Evolutionary conservation across 768 basidiomycete genomes (phyloP).

Genomic region (Pulveroboletus ravenelii): DNA sequence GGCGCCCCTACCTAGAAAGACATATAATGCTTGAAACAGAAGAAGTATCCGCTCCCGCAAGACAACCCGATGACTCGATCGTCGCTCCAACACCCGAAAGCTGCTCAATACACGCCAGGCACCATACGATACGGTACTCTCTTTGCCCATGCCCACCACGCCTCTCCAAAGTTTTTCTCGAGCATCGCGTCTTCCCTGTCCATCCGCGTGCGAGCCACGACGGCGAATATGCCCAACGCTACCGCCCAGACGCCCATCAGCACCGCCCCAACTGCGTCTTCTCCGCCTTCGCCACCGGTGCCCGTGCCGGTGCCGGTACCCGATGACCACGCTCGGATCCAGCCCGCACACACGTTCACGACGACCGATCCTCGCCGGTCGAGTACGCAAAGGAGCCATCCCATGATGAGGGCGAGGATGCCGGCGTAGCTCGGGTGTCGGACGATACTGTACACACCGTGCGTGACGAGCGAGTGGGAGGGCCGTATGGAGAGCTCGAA

Average conservation of each 20-base stretch:
- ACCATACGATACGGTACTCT: conserved; percentile 22
- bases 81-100: too few species aligned
- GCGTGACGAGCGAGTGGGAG: conserved; percentile 23
- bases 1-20: too few species aligned
- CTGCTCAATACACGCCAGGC: conserved; percentile 17
- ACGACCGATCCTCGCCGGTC: conserved; percentile 1
- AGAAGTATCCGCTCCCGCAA: too few species aligned
- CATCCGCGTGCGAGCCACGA: conserved; percentile 12
- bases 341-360: background rate
- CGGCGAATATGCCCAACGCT: accelerated
- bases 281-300: background rate
- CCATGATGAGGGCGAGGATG: background rate
- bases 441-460: conserved; percentile 24
- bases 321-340: too few species aligned
- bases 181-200: conserved; percentile 28
- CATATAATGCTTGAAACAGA: too few species aligned
- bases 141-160: conserved; percentile 23
- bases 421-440: conserved; percentile 31
- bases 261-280: background rate
- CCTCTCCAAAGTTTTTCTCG: conserved; percentile 23
- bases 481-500: conserved; percentile 23
- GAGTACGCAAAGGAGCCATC: conserved; percentile 3
- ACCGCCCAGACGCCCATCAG: background rate
- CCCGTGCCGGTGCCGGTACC: too few species aligned
- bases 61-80: too few species aligned